Evolutionary conservation across 139 green algal species (phyloP), one percentile per base, ranked within the genome.

Genomic region (Zygnema cylindricum): DNA sequence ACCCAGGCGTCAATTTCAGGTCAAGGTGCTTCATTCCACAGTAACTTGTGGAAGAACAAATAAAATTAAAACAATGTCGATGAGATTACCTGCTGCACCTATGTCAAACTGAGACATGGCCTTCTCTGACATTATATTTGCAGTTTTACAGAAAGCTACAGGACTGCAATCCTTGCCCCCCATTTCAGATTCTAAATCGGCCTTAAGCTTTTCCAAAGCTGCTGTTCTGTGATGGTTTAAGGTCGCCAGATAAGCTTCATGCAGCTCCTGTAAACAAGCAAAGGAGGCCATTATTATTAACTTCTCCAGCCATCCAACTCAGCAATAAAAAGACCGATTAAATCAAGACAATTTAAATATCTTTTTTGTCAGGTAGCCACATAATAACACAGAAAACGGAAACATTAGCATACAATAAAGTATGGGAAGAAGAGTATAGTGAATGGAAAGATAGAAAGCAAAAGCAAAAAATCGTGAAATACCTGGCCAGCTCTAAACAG

Each of bases 131-230:
- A 76, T 75, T 1, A 32, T 38, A 1, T n/a, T 16, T 33, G 42
- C 23, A 76, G 25, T 35, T 25, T 43, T n/a, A 1, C 73, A 71
- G 69, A 89, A 89, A 57, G 42, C 55, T 2, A 39, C 42, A 49
- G 76, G 38, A 57, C 76, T 73, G 76, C 42, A 76, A 36, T 86
- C 54, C 1, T 57, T 89, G 0, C 76, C 42, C 30, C 42, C 42
- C 25, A 43, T 54, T n/a, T 23, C 23, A 55, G 38, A 36, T 43
- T 78, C 86, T n/a, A 90, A 63, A 23, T 89, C 86, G 30, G 0
- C 36, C 86, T 90, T 87, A 41, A 90, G 84, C 16, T 23, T 49
- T 22, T 89, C 86, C 0, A 90, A 38, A 42, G 76, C 84, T 25
- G 3, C 42, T 39, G 76, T 38, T 2, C 84, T 42, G 36, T 88